Evolutionary conservation across 371 early-diverging fungal genomes (phyloP).

Genomic region (Lichtheimia ramosa): DNA sequence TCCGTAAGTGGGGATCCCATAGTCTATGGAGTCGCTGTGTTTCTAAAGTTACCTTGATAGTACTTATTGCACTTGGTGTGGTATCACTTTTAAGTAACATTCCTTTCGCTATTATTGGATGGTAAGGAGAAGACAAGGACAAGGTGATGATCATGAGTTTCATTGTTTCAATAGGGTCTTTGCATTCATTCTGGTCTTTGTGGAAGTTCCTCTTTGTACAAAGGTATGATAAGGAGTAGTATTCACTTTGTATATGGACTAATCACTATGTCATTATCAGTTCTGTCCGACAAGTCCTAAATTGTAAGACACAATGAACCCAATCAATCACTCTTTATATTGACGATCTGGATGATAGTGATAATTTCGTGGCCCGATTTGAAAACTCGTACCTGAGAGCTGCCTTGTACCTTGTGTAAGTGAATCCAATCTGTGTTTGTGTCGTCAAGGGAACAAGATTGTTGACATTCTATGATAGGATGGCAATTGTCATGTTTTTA

Average conservation of each 20-base stretch:
- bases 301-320: constrained; percentile 29
- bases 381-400: constrained; percentile 41
- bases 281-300: constrained; percentile 50
- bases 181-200: constrained; percentile 46
- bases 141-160: not conserved
- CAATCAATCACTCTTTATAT: not conserved
- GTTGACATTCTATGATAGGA: constrained; percentile 9
- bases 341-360: constrained; percentile 17
- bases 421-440: not conserved
- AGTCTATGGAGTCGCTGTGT: not conserved
- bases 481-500: constrained; percentile 44
- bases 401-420: constrained; percentile 36
- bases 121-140: constrained; percentile 20
- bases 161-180: constrained; percentile 25
- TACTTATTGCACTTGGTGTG: constrained; percentile 38
- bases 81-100: constrained; percentile 28
- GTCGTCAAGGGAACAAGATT: not conserved
- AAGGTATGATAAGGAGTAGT: constrained; percentile 22
- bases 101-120: constrained; percentile 44
- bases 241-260: not conserved
- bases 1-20: constrained; percentile 24
- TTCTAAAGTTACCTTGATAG: constrained; percentile 12
- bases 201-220: constrained; percentile 45
- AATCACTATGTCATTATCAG: constrained; percentile 7
- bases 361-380: constrained; percentile 36